A percentile compares a stretch with the other conserved stretches of the same genome.
Conservation (phyloP, 805 yeast genomes). For the Cyberlindnera mrakii region DNA sequence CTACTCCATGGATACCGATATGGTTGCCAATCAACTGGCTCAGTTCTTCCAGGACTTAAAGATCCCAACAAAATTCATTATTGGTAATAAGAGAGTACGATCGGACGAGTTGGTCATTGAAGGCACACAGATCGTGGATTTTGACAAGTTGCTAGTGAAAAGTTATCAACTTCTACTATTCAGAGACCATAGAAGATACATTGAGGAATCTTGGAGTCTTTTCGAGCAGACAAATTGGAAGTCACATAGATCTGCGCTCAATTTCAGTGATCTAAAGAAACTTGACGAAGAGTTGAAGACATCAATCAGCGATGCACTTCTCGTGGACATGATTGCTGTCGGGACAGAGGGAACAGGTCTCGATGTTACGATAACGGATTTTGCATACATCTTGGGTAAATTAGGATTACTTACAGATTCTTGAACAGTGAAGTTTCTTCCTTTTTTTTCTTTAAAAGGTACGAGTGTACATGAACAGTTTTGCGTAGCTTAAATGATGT, state of each 20-base stretch:
- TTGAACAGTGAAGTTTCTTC: background rate
- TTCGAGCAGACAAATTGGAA: constrained; percentile 18
- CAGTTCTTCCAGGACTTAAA: constrained; percentile 25
- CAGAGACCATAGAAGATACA: constrained; percentile 29
- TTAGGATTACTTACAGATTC: constrained; percentile 27
- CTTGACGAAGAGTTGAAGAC: constrained; percentile 27
- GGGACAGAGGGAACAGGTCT: constrained; percentile 34
- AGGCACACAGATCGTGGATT: constrained; percentile 40
- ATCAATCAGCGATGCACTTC: constrained; percentile 26
- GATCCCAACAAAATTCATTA: constrained; percentile 25
- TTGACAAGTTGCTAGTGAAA: constrained; percentile 35
- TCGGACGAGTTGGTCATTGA: constrained; percentile 28
- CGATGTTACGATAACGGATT: constrained; percentile 36
- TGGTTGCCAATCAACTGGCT: constrained; percentile 26
- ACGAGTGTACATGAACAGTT: background rate
- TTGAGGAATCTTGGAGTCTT: constrained; percentile 37
- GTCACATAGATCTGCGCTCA: constrained; percentile 22
- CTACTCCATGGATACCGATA: constrained; percentile 37
- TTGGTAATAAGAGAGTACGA: constrained; percentile 21
- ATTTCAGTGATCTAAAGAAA: constrained; percentile 32
- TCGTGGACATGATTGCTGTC: constrained; percentile 41
- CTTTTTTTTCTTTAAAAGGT: background rate
- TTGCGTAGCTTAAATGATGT: constrained; percentile 44
- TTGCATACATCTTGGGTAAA: constrained; percentile 43
- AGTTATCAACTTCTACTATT: constrained; percentile 37